Evolutionary conservation across 352 stramenopile species (phyloP).

Genomic region (Phytophthora agathidicida): DNA sequence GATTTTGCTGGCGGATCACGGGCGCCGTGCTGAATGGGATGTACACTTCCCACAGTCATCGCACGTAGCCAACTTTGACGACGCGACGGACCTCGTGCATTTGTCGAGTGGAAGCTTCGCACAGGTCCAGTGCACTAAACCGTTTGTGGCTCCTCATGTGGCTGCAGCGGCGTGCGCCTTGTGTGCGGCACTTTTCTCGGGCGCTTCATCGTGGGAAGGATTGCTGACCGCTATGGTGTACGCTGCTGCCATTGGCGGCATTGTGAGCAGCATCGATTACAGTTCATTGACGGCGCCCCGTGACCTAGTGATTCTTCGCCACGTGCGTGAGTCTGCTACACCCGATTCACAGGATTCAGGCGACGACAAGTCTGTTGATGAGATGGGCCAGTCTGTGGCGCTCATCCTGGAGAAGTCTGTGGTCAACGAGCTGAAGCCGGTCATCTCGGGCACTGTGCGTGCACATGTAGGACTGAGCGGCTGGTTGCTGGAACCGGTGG

Average conservation of each 20-base stretch:
- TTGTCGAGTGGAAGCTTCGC: conserved; percentile 55
- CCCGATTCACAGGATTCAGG: conserved; percentile 42
- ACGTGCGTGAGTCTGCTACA: conserved; percentile 69
- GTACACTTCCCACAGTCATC: conserved; percentile 67
- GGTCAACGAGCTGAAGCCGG: conserved; percentile 72
- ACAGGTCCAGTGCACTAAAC: conserved; percentile 46
- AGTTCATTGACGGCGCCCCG: conserved; percentile 55
- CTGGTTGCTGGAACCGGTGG: conserved; percentile 78
- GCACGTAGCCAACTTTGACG: conserved; percentile 76
- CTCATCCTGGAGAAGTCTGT: conserved; percentile 85
- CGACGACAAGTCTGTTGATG: conserved; percentile 42
- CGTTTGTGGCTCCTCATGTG: conserved; percentile 59
- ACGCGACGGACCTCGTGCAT: conserved; percentile 77
- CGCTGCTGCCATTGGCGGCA: conserved; percentile 49
- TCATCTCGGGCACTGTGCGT: conserved; percentile 46
- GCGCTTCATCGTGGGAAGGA: conserved; percentile 45
- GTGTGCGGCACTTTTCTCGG: conserved; percentile 47
- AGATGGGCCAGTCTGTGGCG: conserved; percentile 67
- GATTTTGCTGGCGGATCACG: conserved; percentile 68
- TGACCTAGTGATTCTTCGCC: conserved; percentile 76
- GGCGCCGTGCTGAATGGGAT: conserved; percentile 79
- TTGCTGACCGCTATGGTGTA: conserved; percentile 57
- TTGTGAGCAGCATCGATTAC: conserved; percentile 62
- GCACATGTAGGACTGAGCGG: conserved; percentile 69
- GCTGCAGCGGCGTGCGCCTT: conserved; percentile 49